Evolutionary conservation across 1,284 basidiomycete genomes (phyloP).

Genomic region (Pseudozyma thailandica): DNA sequence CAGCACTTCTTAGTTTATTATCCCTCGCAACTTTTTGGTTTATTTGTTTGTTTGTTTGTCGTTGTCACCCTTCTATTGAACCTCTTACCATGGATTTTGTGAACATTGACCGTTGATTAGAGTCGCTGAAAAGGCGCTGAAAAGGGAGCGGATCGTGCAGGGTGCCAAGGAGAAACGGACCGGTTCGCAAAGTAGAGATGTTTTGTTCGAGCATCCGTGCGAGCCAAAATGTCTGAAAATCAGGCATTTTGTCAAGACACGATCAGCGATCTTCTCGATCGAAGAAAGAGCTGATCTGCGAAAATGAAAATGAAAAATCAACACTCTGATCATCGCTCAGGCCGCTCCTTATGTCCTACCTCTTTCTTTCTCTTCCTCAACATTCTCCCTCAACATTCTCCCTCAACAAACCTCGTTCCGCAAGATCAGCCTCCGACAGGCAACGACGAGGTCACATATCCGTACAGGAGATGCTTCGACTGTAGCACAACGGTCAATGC

Average conservation of each 20-base stretch:
- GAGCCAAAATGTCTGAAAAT: slow-evolving; percentile 6
- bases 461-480: slow-evolving; percentile 17
- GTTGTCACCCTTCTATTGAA: slow-evolving; percentile 18
- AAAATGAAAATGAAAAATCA: slow-evolving; percentile 16
- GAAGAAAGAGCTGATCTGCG: slow-evolving; percentile 1
- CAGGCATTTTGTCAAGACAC: neutral
- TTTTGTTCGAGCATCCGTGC: slow-evolving; percentile 10
- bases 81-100: neutral
- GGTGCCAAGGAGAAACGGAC: too few species aligned
- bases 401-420: slow-evolving; percentile 8
- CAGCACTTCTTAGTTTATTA: neutral
- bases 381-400: neutral
- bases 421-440: neutral
- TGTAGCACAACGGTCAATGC: slow-evolving; percentile 2
- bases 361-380: neutral
- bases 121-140: too few species aligned
- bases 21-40: neutral
- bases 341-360: neutral
- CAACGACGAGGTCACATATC: neutral
- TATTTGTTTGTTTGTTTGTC: neutral
- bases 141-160: too few species aligned
- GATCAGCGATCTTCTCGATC: slow-evolving; percentile 25
- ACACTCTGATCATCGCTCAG: slow-evolving; percentile 12
- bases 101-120: neutral
- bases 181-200: neutral